Percentiles rank a stretch among this genome's conserved stretches.
phyloP scores from a whole-genome alignment of 2,329 filamentous ascomycete species.

The Penicillium paneum region DNA sequence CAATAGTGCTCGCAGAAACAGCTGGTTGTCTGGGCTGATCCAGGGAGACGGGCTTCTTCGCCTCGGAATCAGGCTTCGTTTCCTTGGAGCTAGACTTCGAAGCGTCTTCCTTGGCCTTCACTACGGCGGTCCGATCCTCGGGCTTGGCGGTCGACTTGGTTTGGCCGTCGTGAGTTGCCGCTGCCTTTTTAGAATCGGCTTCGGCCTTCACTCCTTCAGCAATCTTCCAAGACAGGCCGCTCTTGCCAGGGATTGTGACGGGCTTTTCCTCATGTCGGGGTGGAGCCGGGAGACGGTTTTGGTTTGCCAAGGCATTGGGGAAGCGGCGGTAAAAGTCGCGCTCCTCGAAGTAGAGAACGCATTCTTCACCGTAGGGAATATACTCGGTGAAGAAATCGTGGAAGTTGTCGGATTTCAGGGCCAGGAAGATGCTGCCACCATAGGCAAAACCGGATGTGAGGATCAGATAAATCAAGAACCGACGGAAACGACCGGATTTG shows the following conservation, averaged over 20 bases:
- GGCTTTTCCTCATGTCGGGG: slow-evolving; percentile 59
- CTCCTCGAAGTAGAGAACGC: slow-evolving; percentile 93
- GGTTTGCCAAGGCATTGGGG: slow-evolving; percentile 53
- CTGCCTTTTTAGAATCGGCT: slow-evolving; percentile 56
- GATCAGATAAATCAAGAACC: slow-evolving; percentile 72
- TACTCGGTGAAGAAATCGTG: slow-evolving; percentile 99
- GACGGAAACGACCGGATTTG: slow-evolving; percentile 71
- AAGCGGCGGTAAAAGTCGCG: slow-evolving; percentile 88
- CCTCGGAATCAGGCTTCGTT: slow-evolving; percentile 15
- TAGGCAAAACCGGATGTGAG: slow-evolving; percentile 76
- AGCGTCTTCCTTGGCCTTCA: slow-evolving; percentile 34
- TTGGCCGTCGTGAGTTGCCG: slow-evolving; percentile 39
- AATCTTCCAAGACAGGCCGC: slow-evolving; percentile 77
- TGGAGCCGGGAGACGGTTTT: slow-evolving; percentile 38
- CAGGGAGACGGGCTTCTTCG: slow-evolving; percentile 30
- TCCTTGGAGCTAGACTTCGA: slow-evolving; percentile 27
- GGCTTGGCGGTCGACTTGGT: slow-evolving; percentile 26
- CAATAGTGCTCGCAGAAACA: slow-evolving; percentile 62
- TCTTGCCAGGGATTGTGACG: slow-evolving; percentile 79
- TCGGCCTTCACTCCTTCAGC: slow-evolving; percentile 59
- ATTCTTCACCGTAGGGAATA: slow-evolving; percentile 88
- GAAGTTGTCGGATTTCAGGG: slow-evolving; percentile 92
- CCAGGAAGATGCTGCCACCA: slow-evolving; percentile 85
- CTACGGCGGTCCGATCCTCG: slow-evolving; percentile 28
- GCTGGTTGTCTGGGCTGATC: slow-evolving; percentile 41